Conservation (phyloP, 805 yeast species). For the Vanderwaltozyma polyspora region DNA sequence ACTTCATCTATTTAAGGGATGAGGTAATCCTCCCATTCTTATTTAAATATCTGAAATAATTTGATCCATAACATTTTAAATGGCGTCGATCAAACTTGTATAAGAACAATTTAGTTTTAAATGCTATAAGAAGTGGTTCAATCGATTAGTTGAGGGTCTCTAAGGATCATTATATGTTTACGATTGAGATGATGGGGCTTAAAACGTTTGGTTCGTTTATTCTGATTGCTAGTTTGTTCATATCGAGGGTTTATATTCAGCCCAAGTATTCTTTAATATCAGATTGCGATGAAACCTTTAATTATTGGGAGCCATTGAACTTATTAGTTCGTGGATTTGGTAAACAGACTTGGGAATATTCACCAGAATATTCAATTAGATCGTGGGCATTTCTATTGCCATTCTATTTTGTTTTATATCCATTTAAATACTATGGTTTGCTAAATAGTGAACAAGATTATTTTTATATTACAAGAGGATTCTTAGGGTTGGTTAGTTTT, state of each 20-base stretch:
- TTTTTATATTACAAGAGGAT: slow-evolving; percentile 18
- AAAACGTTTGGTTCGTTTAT: no score
- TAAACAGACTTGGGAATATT: slow-evolving; percentile 92
- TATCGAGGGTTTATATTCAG: slow-evolving; percentile 26
- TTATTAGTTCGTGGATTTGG: slow-evolving; percentile 71
- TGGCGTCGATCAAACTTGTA: no score
- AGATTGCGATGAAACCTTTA: slow-evolving; percentile 88
- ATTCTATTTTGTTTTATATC: slow-evolving; percentile 19
- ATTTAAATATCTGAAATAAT: no score
- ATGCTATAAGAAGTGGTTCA: no score
- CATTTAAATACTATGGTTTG: slow-evolving; percentile 9
- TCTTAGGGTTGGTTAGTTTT: slow-evolving; percentile 19
- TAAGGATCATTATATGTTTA: no score
- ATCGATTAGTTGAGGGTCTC: no score
- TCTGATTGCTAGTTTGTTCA: neutral
- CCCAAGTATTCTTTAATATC: slow-evolving; percentile 53
- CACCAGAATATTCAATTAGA: slow-evolving; percentile 78
- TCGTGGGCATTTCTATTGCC: slow-evolving; percentile 70
- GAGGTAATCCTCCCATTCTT: no score
- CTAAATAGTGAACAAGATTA: slow-evolving; percentile 23
- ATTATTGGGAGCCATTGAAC: slow-evolving; percentile 92
- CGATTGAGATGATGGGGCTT: no score
- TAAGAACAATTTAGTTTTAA: no score
- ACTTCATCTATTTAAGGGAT: no score
- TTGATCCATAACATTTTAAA: no score